phyloP scores from a whole-genome alignment of 2,329 filamentous ascomycete species.

The Monosporascus sp. region DNA sequence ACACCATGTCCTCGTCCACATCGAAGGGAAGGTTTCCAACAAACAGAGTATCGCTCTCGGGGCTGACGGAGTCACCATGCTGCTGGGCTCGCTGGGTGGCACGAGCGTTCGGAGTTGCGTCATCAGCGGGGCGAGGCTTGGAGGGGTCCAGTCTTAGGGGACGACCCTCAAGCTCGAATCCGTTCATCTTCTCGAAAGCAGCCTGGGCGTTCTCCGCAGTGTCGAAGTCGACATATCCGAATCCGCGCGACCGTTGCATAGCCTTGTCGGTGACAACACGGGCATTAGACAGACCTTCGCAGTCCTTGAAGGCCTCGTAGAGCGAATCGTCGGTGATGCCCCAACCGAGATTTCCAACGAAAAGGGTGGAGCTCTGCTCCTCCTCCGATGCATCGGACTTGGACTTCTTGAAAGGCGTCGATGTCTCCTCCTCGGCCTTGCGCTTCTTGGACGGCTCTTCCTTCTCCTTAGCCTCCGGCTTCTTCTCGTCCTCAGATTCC shows the following conservation, averaged over 20 bases:
- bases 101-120: conserved; percentile 48
- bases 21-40: conserved; percentile 88
- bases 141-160: conserved; percentile 75
- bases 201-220: conserved; percentile 62
- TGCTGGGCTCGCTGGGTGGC: conserved; percentile 60
- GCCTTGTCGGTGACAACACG: conserved; percentile 82
- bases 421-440: conserved; percentile 53
- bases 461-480: conserved; percentile 38
- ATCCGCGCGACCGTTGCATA: conserved; percentile 80
- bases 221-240: conserved; percentile 88
- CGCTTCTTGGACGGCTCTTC: conserved; percentile 56
- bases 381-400: conserved; percentile 52
- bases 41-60: conserved; percentile 82
- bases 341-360: conserved; percentile 89
- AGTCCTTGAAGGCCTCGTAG: conserved; percentile 73
- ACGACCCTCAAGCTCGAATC: conserved; percentile 68
- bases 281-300: conserved; percentile 65
- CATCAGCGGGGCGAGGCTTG: conserved; percentile 56
- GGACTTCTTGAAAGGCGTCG: conserved; percentile 58
- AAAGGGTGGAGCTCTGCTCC: conserved; percentile 61
- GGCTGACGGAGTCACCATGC: conserved; percentile 75
- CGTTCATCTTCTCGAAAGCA: conserved; percentile 71
- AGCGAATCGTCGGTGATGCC: conserved; percentile 81
- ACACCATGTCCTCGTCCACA: conserved; percentile 70
- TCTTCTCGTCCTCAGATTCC: conserved; percentile 31